These are phyloP conservation scores for Ensete glaucum DNA, from an alignment of 176 grass and related monocot genomes.

Conservation along the genomic window DNA sequence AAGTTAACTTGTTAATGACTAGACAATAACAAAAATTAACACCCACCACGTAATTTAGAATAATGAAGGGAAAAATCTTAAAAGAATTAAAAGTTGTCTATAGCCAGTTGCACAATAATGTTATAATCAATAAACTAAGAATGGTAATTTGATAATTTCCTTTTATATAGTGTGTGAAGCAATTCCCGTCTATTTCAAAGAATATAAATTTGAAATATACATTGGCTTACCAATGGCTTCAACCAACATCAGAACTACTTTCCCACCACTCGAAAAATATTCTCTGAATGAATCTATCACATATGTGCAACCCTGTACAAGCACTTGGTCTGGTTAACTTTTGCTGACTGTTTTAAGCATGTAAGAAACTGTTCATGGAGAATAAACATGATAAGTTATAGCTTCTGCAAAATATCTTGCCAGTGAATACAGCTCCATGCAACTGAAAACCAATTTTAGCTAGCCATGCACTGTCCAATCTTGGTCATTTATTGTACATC, in stretches of 20 bases:
- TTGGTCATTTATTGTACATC: neutral
- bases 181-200: neutral
- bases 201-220: neutral
- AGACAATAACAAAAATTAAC: neutral
- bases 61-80: neutral
- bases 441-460: neutral
- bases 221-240: slow-evolving; percentile 71
- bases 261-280: slow-evolving; percentile 38
- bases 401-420: neutral
- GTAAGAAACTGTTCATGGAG: neutral
- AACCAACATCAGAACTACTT: slow-evolving; percentile 56
- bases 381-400: neutral
- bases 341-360: neutral
- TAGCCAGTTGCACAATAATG: neutral
- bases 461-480: neutral
- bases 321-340: neutral
- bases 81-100: neutral
- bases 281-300: slow-evolving; percentile 63
- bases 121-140: neutral
- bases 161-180: neutral
- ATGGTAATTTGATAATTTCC: neutral
- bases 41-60: neutral
- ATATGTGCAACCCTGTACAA: slow-evolving; percentile 50
- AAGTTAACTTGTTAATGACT: neutral
- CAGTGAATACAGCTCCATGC: neutral